phyloP scores from a whole-genome alignment of 805 yeast genomes.

The Sugiyamaella mastotermitis region DNA sequence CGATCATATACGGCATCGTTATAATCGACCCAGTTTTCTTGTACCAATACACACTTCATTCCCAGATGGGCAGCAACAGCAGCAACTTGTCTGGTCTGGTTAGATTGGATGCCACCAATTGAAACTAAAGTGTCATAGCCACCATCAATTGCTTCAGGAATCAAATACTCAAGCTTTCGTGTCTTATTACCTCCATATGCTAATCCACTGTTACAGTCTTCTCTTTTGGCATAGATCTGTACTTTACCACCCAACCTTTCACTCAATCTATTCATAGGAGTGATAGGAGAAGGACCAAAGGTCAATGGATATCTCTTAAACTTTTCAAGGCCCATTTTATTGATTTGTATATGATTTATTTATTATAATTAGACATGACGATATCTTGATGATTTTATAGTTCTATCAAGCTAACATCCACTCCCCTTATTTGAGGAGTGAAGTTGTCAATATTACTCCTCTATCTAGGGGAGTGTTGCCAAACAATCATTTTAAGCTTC shows the following conservation, averaged over 20 bases:
- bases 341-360: too few species aligned
- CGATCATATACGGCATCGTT: slow-evolving; percentile 5
- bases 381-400: too few species aligned
- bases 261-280: too few species aligned
- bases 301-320: too few species aligned
- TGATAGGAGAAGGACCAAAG: too few species aligned
- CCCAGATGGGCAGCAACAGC: slow-evolving; percentile 8
- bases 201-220: slow-evolving; percentile 4
- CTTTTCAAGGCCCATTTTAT: too few species aligned
- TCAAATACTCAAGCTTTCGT: slow-evolving; percentile 4
- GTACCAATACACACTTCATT: slow-evolving; percentile 4
- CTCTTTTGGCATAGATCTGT: slow-evolving; percentile 3
- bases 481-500: too few species aligned
- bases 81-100: slow-evolving; percentile 4
- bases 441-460: too few species aligned
- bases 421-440: too few species aligned
- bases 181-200: slow-evolving; percentile 6
- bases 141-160: slow-evolving; percentile 4
- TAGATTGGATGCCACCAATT: slow-evolving; percentile 5
- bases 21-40: slow-evolving; percentile 6
- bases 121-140: slow-evolving; percentile 4
- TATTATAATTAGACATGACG: too few species aligned
- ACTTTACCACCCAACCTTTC: slow-evolving; percentile 1
- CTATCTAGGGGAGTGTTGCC: too few species aligned
- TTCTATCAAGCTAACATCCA: too few species aligned